A percentile compares a stretch with the other conserved stretches of the same genome.
Conservation (phyloP, 108 stramenopile genomes). For the Nitzschia sp. region DNA sequence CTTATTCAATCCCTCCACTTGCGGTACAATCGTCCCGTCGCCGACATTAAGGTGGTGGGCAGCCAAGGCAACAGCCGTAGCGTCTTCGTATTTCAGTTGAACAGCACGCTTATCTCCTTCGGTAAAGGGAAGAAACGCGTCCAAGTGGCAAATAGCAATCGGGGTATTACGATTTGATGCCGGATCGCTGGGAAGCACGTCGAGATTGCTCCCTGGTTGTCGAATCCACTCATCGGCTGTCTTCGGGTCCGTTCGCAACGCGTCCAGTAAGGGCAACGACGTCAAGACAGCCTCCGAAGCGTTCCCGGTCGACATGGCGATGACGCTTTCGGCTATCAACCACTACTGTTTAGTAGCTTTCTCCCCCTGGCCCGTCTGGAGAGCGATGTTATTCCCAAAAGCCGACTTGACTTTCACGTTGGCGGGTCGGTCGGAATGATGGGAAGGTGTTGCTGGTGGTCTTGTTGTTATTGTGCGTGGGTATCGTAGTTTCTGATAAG, state of each 20-base stretch:
- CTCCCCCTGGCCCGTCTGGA: too few relatives aligned
- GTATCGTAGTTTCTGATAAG: too few relatives aligned
- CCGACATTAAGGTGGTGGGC: conserved; percentile 56
- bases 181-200: not conserved
- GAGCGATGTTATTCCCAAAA: too few relatives aligned
- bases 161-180: not conserved
- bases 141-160: conserved; percentile 15
- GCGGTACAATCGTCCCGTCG: conserved; percentile 44
- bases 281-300: not conserved
- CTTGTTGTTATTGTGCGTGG: too few relatives aligned
- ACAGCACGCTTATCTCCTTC: conserved; percentile 1
- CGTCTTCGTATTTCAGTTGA: conserved; percentile 33
- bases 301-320: too few relatives aligned
- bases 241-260: not conserved
- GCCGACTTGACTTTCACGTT: too few relatives aligned
- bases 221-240: conserved; percentile 6
- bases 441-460: too few relatives aligned
- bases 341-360: too few relatives aligned
- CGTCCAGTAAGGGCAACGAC: conserved; percentile 6
- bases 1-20: conserved; percentile 45
- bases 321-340: too few relatives aligned
- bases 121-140: conserved; percentile 17
- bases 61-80: conserved; percentile 41
- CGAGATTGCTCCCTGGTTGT: conserved; percentile 17
- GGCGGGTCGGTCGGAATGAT: too few relatives aligned